Evolutionary conservation across 495 filamentous ascomycete species (phyloP).

Genomic region (Cladorrhinum samala): DNA sequence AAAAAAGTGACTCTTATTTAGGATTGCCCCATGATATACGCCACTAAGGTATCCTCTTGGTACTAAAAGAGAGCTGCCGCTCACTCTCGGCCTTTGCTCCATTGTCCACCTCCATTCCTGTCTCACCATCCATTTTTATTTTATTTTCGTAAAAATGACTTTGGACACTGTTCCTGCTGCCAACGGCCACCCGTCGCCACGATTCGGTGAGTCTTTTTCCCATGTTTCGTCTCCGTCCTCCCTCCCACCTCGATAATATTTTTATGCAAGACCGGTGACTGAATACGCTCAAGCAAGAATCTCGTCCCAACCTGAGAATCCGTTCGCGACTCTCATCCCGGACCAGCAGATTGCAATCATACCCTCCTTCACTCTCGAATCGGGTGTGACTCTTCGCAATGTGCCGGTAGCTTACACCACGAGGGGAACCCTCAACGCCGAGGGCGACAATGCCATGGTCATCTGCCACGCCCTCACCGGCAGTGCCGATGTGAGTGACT

Average conservation of each 20-base stretch:
- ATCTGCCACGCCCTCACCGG: conserved; percentile 97
- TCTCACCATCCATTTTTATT: too few relatives aligned
- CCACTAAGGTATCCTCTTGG: too few relatives aligned
- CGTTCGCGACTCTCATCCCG: conserved; percentile 78
- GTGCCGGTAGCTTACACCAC: conserved; percentile 92
- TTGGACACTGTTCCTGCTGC: too few relatives aligned
- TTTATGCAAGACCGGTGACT: conserved; percentile 40
- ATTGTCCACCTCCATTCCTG: not conserved
- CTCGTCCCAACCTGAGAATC: conserved; percentile 76
- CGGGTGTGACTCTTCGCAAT: conserved; percentile 78
- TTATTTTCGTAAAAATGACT: too few relatives aligned
- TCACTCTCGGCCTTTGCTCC: not conserved
- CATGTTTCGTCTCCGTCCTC: not conserved
- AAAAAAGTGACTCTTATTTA: not conserved
- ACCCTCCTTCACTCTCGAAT: conserved; percentile 89
- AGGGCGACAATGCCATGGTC: conserved; percentile 85
- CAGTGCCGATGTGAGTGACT: conserved; percentile 92
- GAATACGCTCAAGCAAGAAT: conserved; percentile 57
- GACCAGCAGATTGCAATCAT: conserved; percentile 80
- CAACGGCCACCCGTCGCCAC: too few relatives aligned
- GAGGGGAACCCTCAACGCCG: conserved; percentile 65
- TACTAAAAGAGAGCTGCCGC: not conserved
- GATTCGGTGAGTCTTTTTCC: not conserved
- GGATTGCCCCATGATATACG: not conserved
- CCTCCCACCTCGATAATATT: not conserved